These are phyloP conservation scores for Linnemannia elongata DNA, from an alignment of 192 early-diverging fungal species.

Conservation along the genomic window DNA sequence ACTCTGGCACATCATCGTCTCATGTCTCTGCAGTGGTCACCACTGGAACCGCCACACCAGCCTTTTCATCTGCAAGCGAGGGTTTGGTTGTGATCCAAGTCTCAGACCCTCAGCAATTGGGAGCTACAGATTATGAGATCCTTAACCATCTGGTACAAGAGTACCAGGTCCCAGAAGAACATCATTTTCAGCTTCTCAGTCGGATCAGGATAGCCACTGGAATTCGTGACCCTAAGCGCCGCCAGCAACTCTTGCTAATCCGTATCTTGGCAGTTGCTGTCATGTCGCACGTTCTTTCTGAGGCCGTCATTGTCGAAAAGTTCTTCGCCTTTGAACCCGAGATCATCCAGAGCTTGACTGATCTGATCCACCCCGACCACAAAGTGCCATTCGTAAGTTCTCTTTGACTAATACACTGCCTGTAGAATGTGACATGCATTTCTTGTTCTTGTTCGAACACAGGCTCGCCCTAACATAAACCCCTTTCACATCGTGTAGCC, in stretches of 20 bases:
- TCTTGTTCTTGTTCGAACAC: neutral
- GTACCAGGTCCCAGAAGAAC: constrained; percentile 78
- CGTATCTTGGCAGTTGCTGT: constrained; percentile 86
- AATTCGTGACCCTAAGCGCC: constrained; percentile 60
- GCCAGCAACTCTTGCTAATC: constrained; percentile 75
- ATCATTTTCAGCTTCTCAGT: constrained; percentile 85
- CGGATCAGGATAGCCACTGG: constrained; percentile 81
- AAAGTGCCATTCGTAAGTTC: constrained; percentile 71
- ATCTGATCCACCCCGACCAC: constrained; percentile 77
- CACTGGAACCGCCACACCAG: constrained; percentile 4
- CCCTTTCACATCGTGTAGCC: constrained; percentile 52
- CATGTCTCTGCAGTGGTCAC: constrained; percentile 1
- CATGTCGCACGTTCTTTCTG: constrained; percentile 74
- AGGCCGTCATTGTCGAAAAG: constrained; percentile 73
- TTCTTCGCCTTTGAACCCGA: constrained; percentile 93
- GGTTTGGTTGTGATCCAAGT: constrained; percentile 73
- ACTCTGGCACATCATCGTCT: constrained; percentile 19
- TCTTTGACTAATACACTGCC: neutral
- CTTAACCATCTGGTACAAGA: constrained; percentile 72
- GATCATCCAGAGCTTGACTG: constrained; percentile 82
- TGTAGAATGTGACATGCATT: neutral
- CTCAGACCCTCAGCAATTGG: constrained; percentile 49
- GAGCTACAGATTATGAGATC: constrained; percentile 65
- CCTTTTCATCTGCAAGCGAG: constrained; percentile 35
- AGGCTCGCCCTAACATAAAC: neutral